Evolutionary conservation across 176 grass and related monocot genomes (phyloP).

Genomic region (Oryza longistaminata): DNA sequence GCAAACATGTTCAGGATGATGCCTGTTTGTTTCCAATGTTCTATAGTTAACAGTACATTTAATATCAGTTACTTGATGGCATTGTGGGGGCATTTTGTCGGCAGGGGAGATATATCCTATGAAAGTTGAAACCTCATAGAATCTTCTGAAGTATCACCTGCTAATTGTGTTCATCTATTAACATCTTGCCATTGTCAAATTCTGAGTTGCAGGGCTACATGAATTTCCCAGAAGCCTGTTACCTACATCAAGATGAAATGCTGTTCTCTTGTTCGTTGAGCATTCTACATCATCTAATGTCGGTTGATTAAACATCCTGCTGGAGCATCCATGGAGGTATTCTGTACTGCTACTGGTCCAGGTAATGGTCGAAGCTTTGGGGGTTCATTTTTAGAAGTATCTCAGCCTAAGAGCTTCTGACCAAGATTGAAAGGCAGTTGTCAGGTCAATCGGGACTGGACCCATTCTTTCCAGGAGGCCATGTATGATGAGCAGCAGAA

Average conservation of each 20-base stretch:
- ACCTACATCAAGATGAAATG: conserved; percentile 22
- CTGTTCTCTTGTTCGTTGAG: conserved; percentile 18
- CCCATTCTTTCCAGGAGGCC: neutral
- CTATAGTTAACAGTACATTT: neutral
- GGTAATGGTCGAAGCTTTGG: conserved; percentile 8
- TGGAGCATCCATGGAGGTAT: conserved; percentile 23
- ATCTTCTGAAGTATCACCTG: neutral
- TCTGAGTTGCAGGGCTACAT: neutral
- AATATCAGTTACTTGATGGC: neutral
- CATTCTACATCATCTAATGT: conserved; percentile 36
- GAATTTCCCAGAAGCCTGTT: neutral
- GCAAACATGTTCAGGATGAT: neutral
- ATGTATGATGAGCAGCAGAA: neutral
- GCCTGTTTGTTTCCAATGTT: neutral
- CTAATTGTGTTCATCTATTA: neutral
- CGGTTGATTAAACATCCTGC: conserved; percentile 29
- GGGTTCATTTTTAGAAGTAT: conserved; percentile 13
- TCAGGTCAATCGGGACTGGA: conserved; percentile 30
- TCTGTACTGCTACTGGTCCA: neutral
- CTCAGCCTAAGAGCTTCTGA: neutral
- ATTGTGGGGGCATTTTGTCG: neutral
- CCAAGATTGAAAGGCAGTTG: conserved; percentile 32
- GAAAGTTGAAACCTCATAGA: neutral
- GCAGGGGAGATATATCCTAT: neutral
- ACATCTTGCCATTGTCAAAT: neutral